A percentile compares a stretch with the other conserved stretches of the same genome.
Conservation (phyloP, 306 rosid species). For the Lithocarpus polystachyus region DNA sequence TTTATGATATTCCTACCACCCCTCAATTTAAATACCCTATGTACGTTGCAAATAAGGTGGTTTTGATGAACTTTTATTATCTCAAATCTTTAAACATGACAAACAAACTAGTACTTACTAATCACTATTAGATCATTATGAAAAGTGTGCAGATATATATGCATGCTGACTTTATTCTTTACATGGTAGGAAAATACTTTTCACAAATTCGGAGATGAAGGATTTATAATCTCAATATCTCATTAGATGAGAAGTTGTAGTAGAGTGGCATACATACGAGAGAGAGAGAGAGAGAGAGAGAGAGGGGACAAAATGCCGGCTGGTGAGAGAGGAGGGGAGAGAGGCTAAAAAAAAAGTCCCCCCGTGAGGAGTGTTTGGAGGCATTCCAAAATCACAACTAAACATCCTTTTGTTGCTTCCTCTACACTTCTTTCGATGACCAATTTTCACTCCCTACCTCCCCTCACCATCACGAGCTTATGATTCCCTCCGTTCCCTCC, state of each 20-base stretch:
- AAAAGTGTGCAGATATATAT: not conserved
- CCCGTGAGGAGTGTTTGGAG: slow-evolving; percentile 99
- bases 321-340: slow-evolving; percentile 15
- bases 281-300: slow-evolving; percentile 40
- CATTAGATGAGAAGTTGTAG: slow-evolving; percentile 11
- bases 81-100: slow-evolving; percentile 13
- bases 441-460: slow-evolving; percentile 31
- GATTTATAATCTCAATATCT: slow-evolving; percentile 13
- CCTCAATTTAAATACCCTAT: too few relatives aligned
- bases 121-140: not conserved
- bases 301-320: slow-evolving; percentile 27
- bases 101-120: not conserved
- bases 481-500: slow-evolving; percentile 28
- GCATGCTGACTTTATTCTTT: slow-evolving; percentile 16
- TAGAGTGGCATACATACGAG: slow-evolving; percentile 18
- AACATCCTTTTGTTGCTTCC: slow-evolving; percentile 65
- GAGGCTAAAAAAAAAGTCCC: slow-evolving; percentile 32
- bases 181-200: not conserved
- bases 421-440: slow-evolving; percentile 85
- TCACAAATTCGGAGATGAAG: slow-evolving; percentile 25
- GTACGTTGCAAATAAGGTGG: not conserved
- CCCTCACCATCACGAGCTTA: slow-evolving; percentile 61
- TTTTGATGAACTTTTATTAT: slow-evolving; percentile 5
- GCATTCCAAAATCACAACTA: slow-evolving; percentile 69
- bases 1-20: too few relatives aligned